Evolutionary conservation across 1,284 basidiomycete species (phyloP).

Genomic region (Cronartium quercuum): DNA sequence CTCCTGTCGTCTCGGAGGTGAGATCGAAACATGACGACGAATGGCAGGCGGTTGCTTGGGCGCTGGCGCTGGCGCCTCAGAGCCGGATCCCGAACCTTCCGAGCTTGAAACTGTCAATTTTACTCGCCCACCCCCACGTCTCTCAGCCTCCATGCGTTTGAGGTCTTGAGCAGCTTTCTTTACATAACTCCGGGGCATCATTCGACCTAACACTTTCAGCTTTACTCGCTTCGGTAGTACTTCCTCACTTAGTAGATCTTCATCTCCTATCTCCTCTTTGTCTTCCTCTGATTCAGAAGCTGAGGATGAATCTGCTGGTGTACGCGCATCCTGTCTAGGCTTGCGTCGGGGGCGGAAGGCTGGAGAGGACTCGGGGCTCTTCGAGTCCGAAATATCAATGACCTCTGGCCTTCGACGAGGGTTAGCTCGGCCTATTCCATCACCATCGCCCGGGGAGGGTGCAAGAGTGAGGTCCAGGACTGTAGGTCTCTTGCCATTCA

Average conservation of each 20-base stretch:
- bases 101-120: background rate
- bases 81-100: background rate
- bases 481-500: background rate
- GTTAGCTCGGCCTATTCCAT: background rate
- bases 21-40: background rate
- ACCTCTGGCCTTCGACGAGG: background rate
- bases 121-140: background rate
- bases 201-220: conserved; percentile 11
- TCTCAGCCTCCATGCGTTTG: conserved; percentile 28
- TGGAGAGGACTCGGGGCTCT: background rate
- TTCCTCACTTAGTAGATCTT: background rate
- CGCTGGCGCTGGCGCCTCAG: background rate
- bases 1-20: background rate
- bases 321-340: background rate
- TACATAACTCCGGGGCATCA: conserved; percentile 38
- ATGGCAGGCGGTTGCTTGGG: background rate
- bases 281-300: background rate
- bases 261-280: conserved; percentile 9
- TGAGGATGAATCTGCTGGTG: background rate
- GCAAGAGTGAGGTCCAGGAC: background rate
- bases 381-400: background rate
- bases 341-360: background rate
- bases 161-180: conserved; percentile 31
- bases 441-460: background rate
- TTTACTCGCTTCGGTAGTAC: background rate